phyloP scores from a whole-genome alignment of 768 basidiomycete species.

The Leccinellum albellum region DNA sequence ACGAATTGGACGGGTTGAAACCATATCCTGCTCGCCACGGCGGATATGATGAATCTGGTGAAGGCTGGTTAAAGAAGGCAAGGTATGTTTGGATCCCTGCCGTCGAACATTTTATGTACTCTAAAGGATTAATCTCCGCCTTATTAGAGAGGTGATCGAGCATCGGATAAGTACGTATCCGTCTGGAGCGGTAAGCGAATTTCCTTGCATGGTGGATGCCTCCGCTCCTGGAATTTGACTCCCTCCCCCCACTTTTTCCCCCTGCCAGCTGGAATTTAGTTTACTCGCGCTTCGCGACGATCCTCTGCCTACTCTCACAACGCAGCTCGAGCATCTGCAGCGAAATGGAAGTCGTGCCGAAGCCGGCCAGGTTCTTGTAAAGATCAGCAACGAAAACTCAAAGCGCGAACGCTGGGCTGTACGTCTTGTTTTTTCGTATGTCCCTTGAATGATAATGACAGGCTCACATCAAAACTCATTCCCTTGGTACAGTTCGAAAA shows the following conservation, averaged over 20 bases:
- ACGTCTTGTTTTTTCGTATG: constrained; percentile 30
- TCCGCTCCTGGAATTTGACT: background rate
- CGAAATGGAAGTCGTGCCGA: constrained; percentile 38
- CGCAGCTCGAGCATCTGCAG: constrained; percentile 51
- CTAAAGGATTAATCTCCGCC: constrained; percentile 18
- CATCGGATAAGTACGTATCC: constrained; percentile 89
- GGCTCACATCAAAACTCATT: background rate
- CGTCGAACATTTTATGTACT: constrained; percentile 5
- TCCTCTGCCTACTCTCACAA: constrained; percentile 65
- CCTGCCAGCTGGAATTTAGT: constrained; percentile 79
- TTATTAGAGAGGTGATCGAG: constrained; percentile 73
- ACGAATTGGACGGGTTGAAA: constrained; percentile 93
- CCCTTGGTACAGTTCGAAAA: constrained; percentile 69
- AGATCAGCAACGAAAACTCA: constrained; percentile 61
- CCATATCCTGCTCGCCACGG: constrained; percentile 77
- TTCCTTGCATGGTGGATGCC: constrained; percentile 11
- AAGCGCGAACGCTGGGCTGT: constrained; percentile 84
- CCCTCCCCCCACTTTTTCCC: constrained; percentile 2
- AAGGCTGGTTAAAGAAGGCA: constrained; percentile 83
- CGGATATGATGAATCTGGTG: constrained; percentile 57
- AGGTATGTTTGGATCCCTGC: constrained; percentile 40
- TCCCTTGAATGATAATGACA: background rate
- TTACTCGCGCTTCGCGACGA: constrained; percentile 84
- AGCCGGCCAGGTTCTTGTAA: constrained; percentile 52
- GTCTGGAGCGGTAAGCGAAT: constrained; percentile 65